These are phyloP conservation scores for Ajuga reptans DNA, from an alignment of 305 asterid genomes.

Conservation along the genomic window DNA sequence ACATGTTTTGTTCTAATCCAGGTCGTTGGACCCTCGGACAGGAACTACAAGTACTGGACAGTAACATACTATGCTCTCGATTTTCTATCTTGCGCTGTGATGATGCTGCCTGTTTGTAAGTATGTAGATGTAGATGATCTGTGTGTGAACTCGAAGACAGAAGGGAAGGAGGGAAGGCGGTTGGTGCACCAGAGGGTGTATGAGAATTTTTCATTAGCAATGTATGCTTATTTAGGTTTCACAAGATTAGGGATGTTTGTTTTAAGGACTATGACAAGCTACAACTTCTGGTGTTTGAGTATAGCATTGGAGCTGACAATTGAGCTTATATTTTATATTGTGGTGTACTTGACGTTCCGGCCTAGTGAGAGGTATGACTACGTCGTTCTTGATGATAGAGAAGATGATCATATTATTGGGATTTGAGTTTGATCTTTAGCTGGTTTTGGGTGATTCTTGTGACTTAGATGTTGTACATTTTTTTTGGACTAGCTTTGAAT, in stretches of 20 bases:
- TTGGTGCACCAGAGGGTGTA: conserved; percentile 19
- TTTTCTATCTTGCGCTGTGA: conserved; percentile 22
- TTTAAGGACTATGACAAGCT: conserved; percentile 20
- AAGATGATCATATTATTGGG: conserved; percentile 19
- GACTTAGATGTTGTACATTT: neutral
- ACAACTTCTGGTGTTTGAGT: conserved; percentile 28
- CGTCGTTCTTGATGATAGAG: conserved; percentile 26
- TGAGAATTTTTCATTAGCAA: conserved; percentile 18
- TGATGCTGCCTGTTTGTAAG: conserved; percentile 28
- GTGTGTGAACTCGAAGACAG: conserved; percentile 1
- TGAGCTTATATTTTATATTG: conserved; percentile 25
- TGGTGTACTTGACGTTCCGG: conserved; percentile 29
- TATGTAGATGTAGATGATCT: conserved; percentile 20
- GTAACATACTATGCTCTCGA: conserved; percentile 28
- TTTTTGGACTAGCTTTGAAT: neutral
- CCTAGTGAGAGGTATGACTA: conserved; percentile 37
- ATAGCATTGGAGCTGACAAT: conserved; percentile 28
- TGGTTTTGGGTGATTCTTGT: neutral
- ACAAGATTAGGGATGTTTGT: conserved; percentile 30
- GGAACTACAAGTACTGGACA: conserved; percentile 28
- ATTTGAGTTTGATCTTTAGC: conserved; percentile 7
- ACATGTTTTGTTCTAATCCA: conserved; percentile 23
- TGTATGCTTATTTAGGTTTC: conserved; percentile 25
- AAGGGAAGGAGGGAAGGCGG: conserved; percentile 32
- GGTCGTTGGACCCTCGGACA: conserved; percentile 22